phyloP scores from a whole-genome alignment of 345 rosid species.

The rapeseed (Brassica napus) region Da-Ae NC_063452.1:8588001-8588500 shows the following conservation, averaged over 20 bases:
- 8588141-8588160: conserved; percentile 80
- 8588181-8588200: conserved; percentile 83
- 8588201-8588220: conserved; percentile 39
- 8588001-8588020: conserved; percentile 72
- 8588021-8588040: conserved; percentile 81
- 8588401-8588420: conserved; percentile 31
- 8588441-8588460: conserved; percentile 14
- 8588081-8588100: conserved; percentile 96
- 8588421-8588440: background rate
- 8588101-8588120: conserved; percentile 74
- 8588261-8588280: background rate
- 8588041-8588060: conserved; percentile 81
- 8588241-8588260: background rate
- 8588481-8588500: too few relatives aligned
- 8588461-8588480: background rate
- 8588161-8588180: conserved; percentile 73
- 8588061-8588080: conserved; percentile 87
- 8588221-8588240: background rate
- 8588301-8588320: background rate
- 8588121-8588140: conserved; percentile 82
- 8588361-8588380: conserved; percentile 1
- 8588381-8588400: conserved; percentile 22
- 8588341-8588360: background rate
- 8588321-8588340: conserved; percentile 7
- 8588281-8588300: conserved; percentile 5